A percentile compares a stretch with the other conserved stretches of the same genome.
phyloP scores from a whole-genome alignment of 164 flowering plant species.

The Platanus orientalis region DNA sequence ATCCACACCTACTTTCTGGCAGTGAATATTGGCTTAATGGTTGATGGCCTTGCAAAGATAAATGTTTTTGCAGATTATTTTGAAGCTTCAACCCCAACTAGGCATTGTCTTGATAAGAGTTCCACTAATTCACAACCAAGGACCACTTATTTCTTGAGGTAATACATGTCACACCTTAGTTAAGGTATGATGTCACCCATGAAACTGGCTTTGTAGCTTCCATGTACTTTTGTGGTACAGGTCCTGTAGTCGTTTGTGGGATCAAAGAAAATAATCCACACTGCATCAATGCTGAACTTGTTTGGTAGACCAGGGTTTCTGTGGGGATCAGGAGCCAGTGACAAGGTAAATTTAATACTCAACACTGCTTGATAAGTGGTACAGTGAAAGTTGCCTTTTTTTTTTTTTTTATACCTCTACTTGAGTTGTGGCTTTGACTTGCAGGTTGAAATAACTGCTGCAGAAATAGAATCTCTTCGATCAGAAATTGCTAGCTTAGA shows the following conservation, averaged over 20 bases:
- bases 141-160: slow-evolving; percentile 39
- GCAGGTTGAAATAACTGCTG: slow-evolving; percentile 70
- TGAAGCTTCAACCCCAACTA: slow-evolving; percentile 40
- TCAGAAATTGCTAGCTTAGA: slow-evolving; percentile 73
- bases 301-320: slow-evolving; percentile 54
- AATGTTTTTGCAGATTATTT: slow-evolving; percentile 65
- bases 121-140: slow-evolving; percentile 26
- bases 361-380: neutral
- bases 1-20: neutral
- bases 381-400: too few species aligned
- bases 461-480: slow-evolving; percentile 72
- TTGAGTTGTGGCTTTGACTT: slow-evolving; percentile 8
- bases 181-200: too few species aligned
- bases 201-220: slow-evolving; percentile 2
- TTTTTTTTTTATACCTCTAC: too few species aligned
- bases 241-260: slow-evolving; percentile 28
- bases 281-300: slow-evolving; percentile 65
- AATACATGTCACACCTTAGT: neutral
- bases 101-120: slow-evolving; percentile 19
- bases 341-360: slow-evolving; percentile 47
- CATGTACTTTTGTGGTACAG: slow-evolving; percentile 37
- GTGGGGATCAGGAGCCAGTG: slow-evolving; percentile 55
- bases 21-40: slow-evolving; percentile 47
- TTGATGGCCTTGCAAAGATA: slow-evolving; percentile 52
- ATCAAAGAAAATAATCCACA: slow-evolving; percentile 42